A percentile compares a stretch with the other conserved stretches of the same genome.
These are phyloP conservation scores for Orychophragmus violaceus DNA, from an alignment of 345 rosid species.

Conservation along the genomic window DNA sequence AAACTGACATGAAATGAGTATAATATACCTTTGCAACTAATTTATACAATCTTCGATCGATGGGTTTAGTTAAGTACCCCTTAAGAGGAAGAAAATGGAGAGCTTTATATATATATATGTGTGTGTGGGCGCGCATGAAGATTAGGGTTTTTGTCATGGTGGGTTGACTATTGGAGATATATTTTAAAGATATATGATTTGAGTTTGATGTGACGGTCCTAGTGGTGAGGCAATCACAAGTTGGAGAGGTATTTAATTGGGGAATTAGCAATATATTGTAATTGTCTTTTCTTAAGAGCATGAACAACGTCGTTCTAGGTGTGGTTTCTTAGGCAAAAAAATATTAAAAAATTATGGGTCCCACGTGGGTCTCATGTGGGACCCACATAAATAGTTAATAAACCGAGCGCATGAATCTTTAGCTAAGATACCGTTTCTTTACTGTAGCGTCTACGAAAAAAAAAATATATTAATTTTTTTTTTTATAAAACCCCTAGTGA, in stretches of 20 bases:
- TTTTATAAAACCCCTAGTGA: too few species aligned
- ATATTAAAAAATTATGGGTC: too few species aligned
- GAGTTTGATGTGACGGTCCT: neutral
- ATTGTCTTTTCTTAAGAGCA: neutral
- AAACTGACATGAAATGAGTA: neutral
- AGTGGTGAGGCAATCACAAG: slow-evolving; percentile 9
- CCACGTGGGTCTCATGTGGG: too few species aligned
- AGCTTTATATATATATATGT: neutral
- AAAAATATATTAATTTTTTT: too few species aligned
- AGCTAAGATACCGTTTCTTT: too few species aligned
- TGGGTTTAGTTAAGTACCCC: neutral
- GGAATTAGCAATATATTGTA: neutral
- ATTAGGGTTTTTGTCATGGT: slow-evolving; percentile 1
- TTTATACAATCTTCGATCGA: neutral
- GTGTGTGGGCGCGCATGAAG: neutral
- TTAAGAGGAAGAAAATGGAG: neutral
- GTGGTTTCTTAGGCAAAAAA: too few species aligned
- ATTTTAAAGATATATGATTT: neutral
- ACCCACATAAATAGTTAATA: too few species aligned
- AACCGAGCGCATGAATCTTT: too few species aligned
- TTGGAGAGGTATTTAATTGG: neutral
- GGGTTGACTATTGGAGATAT: slow-evolving; percentile 23
- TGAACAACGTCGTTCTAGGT: too few species aligned
- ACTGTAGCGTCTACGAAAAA: too few species aligned
- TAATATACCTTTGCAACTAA: neutral